phyloP scores from a whole-genome alignment of 202 grass and related monocot species.

The Cymbopogon flexuosus region DNA sequence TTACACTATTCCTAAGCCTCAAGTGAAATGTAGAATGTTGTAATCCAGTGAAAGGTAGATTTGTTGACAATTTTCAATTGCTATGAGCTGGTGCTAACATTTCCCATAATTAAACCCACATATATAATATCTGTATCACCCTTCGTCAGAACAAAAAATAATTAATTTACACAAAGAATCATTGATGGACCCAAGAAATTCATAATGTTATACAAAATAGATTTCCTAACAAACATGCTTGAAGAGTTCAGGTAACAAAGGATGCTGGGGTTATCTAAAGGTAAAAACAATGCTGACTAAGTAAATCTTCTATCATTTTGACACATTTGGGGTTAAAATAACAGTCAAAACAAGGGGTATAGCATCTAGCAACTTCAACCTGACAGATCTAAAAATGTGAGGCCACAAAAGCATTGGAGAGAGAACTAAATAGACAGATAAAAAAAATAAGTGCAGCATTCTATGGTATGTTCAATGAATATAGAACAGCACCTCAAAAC shows the following conservation, averaged over 20 bases:
- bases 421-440: slow-evolving; percentile 18
- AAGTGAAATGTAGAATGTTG: background rate
- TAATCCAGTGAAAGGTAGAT: background rate
- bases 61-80: background rate
- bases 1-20: background rate
- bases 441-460: background rate
- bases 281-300: background rate
- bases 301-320: background rate
- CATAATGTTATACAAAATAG: background rate
- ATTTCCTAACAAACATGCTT: background rate
- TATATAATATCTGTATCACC: background rate
- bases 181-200: background rate
- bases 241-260: background rate
- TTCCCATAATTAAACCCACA: background rate
- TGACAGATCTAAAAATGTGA: slow-evolving; percentile 3
- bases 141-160: background rate
- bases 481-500: slow-evolving; percentile 72
- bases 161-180: background rate
- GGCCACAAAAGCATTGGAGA: slow-evolving; percentile 1
- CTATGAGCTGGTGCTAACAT: background rate
- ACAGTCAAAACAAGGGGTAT: background rate
- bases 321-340: background rate
- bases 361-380: background rate
- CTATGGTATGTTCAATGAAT: background rate
- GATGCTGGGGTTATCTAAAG: background rate